These are phyloP conservation scores for Amanita rimosa DNA, from an alignment of 768 basidiomycete genomes.

Conservation along the genomic window DNA sequence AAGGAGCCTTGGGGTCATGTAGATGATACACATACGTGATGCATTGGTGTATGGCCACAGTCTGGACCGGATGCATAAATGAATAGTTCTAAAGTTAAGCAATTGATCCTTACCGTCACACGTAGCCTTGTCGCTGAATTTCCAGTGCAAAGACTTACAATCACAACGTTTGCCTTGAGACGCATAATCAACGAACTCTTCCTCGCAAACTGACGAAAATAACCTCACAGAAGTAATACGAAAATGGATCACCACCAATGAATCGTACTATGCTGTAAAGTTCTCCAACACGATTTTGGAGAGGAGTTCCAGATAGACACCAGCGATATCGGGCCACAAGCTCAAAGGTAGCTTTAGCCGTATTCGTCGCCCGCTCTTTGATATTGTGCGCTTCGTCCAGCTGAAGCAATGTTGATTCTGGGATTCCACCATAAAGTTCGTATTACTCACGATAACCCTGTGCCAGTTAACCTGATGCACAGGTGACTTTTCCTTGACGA, in stretches of 20 bases:
- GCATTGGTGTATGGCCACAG: constrained; percentile 80
- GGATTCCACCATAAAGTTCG: neutral
- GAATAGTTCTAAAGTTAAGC: neutral
- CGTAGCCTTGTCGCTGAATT: constrained; percentile 66
- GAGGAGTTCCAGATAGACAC: constrained; percentile 94
- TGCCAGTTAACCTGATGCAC: constrained; percentile 83
- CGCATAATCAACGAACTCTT: neutral
- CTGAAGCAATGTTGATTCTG: constrained; percentile 22
- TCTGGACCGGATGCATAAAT: constrained; percentile 27
- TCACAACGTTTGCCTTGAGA: constrained; percentile 72
- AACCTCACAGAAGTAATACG: constrained; percentile 78
- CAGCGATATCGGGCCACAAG: constrained; percentile 72
- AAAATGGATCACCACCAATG: constrained; percentile 86
- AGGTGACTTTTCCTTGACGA: constrained; percentile 83
- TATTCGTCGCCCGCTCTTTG: constrained; percentile 90
- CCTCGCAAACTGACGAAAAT: neutral
- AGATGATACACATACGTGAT: constrained; percentile 44
- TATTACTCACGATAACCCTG: constrained; percentile 50
- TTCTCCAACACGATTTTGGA: constrained; percentile 99
- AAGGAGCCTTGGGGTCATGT: neutral
- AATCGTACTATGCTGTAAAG: constrained; percentile 91
- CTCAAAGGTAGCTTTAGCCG: constrained; percentile 94
- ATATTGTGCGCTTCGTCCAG: constrained; percentile 98
- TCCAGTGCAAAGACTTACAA: constrained; percentile 96
- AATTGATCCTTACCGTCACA: constrained; percentile 59